phyloP scores from a whole-genome alignment of 441 rosid genomes.

The Gossypium trilobum region DNA sequence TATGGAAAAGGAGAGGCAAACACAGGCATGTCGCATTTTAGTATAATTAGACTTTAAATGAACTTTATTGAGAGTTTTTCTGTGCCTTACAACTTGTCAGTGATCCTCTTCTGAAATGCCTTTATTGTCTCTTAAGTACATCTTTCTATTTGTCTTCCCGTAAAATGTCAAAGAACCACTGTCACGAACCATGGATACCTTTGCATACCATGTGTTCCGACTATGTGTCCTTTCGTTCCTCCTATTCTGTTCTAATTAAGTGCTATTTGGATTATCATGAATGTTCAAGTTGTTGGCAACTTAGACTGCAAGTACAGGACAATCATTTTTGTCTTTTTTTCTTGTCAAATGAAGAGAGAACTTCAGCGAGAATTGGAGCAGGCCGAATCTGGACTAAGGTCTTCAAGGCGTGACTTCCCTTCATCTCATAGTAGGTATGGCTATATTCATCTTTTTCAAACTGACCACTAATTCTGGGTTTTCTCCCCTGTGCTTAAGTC shows the following conservation, averaged over 20 bases:
- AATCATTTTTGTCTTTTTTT: not conserved
- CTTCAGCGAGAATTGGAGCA: constrained; percentile 82
- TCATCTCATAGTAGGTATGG: constrained; percentile 47
- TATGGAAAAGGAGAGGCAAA: constrained; percentile 75
- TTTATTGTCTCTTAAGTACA: not conserved
- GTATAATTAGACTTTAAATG: not conserved
- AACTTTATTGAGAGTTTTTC: not conserved
- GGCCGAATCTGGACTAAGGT: constrained; percentile 65
- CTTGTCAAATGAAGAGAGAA: constrained; percentile 46
- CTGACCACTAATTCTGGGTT: not conserved
- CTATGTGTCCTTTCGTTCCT: not conserved
- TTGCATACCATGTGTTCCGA: not conserved
- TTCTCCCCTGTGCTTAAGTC: not conserved
- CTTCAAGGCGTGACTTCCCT: constrained; percentile 60
- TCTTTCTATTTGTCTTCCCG: not conserved
- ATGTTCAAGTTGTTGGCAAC: not conserved
- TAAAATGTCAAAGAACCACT: not conserved
- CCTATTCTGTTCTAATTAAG: not conserved
- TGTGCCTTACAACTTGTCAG: not conserved
- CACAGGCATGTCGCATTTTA: constrained; percentile 42
- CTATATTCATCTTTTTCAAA: not conserved
- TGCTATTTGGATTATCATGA: not conserved
- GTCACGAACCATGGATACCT: not conserved
- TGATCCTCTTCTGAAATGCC: not conserved
- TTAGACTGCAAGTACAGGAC: not conserved